Conservation (phyloP, 176 grass and related monocot genomes). For the Zizania latifolia region DNA sequence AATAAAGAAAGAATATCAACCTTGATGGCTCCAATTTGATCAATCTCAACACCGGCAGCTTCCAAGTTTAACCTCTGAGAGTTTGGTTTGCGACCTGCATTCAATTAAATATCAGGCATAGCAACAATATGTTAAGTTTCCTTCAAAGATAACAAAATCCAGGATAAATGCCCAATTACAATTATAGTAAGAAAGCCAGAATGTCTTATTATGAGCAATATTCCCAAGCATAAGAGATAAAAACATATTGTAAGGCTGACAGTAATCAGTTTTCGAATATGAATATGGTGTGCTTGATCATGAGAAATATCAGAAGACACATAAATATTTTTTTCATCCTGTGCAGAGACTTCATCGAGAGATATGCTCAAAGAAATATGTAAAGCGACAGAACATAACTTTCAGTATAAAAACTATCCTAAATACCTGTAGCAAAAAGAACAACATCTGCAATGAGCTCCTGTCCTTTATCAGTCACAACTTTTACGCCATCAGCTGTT, state of each 20-base stretch:
- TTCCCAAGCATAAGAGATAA: neutral
- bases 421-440: conserved; percentile 94
- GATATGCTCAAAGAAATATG: neutral
- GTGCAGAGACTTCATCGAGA: neutral
- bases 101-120: conserved; percentile 26
- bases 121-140: conserved; percentile 1
- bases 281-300: neutral
- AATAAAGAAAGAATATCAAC: conserved; percentile 30
- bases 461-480: conserved; percentile 76
- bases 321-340: neutral
- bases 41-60: conserved; percentile 72
- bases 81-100: conserved; percentile 67
- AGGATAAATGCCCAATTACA: neutral
- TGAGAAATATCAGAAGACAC: neutral
- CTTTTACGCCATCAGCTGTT: conserved; percentile 76
- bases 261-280: neutral
- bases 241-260: neutral
- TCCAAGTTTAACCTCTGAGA: conserved; percentile 80
- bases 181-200: neutral
- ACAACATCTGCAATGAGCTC: conserved; percentile 84
- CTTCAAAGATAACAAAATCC: neutral
- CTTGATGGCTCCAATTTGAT: conserved; percentile 77
- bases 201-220: neutral
- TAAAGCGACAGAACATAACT: neutral
- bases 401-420: neutral